Base-by-base conservation (phyloP, 306 rosid species). In the Quercus gilva region DNA sequence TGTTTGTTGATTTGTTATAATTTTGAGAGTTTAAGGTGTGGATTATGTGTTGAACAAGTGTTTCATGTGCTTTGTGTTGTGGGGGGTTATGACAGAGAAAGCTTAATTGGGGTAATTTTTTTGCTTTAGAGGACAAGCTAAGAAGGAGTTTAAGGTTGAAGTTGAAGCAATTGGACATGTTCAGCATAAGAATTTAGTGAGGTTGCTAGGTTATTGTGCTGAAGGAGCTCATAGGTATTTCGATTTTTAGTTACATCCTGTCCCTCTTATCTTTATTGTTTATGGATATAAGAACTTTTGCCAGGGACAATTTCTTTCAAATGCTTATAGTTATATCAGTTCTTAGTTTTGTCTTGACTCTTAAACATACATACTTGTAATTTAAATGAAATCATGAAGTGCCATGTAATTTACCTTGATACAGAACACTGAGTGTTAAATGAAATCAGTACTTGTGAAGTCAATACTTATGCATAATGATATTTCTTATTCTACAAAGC, bases 161-260 rank as follows among this genome's bases (percentile, higher is more conserved):
- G 92, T 89, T 69, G 92, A 89, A 85, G 92, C 90, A 35, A 89
- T 89, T 81, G 92, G 92, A 29, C 87, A 91, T 29, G 92, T 89
- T 74, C 86, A 91, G 23, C 92, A 89, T 76, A 89, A 89, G 84
- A 89, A 89, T 86, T 76, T 89, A 72, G 92, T 89, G 76, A 84
- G 92, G 77, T 74, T 89, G 83, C 85, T 89, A 8, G 92, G 90
- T 63, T 89, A 89, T 79, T 89, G 92, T 70, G 92, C 86, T 76
- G 92, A 87, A 85, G 90, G 92, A 79, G 86, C 92, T 77, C 89
- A 89, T 29, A 81, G 92, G 92, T 87, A 78, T 49, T 11, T 65
- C 23, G 10, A 53, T 77, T 41, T 5, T 76, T 43, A 41, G 41
- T 37, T 29, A 61, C 37, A 0, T 7, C 5, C 33, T 29, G 8